Percentiles rank a stretch among this genome's conserved stretches.
Conservation (phyloP, 1,284 basidiomycete species). For the Apiotrichum sp. region DNA sequence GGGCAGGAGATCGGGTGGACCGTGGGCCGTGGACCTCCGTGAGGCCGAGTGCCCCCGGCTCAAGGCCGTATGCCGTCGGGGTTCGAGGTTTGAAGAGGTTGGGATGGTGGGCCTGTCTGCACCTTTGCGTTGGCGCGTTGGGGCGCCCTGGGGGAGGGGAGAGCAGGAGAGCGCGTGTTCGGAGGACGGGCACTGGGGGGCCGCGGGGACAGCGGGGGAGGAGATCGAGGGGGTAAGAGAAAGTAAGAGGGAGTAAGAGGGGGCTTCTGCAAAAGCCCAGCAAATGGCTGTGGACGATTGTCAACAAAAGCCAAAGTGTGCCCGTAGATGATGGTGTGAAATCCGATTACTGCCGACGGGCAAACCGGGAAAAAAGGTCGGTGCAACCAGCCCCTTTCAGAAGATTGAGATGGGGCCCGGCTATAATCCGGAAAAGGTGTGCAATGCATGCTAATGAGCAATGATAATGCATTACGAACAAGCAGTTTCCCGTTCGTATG, state of each 20-base stretch:
- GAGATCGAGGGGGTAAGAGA: neutral
- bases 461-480: neutral
- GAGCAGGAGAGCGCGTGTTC: no score
- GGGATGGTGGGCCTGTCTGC: no score
- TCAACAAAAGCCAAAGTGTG: no score
- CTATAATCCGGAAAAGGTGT: no score
- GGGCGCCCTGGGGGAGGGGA: neutral
- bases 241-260: no score
- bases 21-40: constrained; percentile 4
- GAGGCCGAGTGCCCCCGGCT: neutral
- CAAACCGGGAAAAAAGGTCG: constrained; percentile 11
- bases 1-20: constrained; percentile 2
- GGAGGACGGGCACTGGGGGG: neutral
- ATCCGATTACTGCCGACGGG: constrained; percentile 17
- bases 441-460: no score
- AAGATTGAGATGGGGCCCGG: neutral
- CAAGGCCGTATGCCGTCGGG: neutral
- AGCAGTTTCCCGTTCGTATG: no score
- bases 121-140: neutral
- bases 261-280: no score
- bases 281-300: no score
- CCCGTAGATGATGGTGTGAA: neutral
- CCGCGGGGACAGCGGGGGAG: neutral
- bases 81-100: no score
- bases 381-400: neutral